Evolutionary conservation across 345 rosid species (phyloP).

Genomic region (Microcos paniculata): DNA sequence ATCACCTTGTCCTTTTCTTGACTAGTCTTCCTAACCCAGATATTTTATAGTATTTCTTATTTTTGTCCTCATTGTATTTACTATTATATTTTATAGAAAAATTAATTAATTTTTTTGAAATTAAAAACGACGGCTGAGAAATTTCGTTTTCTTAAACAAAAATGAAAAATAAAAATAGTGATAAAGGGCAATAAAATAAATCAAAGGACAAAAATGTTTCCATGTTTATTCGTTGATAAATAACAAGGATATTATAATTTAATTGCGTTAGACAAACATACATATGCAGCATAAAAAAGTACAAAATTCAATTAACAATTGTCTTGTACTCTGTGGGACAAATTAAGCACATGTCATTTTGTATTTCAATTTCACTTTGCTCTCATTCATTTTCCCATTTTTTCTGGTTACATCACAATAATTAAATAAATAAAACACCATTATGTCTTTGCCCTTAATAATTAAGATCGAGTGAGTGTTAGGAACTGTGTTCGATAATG

Average conservation of each 20-base stretch:
- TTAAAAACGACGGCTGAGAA: not conserved
- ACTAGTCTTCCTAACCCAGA: not conserved
- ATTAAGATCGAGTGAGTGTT: not conserved
- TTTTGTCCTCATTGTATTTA: not conserved
- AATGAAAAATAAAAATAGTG: not conserved
- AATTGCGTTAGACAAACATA: no score
- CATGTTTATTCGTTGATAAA: not conserved
- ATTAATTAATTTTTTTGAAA: not conserved
- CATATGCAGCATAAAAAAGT: no score
- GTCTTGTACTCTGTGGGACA: not conserved
- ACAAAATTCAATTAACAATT: not conserved
- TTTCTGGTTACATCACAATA: not conserved
- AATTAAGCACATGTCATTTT: not conserved
- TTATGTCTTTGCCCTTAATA: not conserved
- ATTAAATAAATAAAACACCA: not conserved
- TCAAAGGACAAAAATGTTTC: no score
- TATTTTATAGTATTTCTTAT: constrained; percentile 2
- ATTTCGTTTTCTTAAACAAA: not conserved
- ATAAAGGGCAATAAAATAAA: no score
- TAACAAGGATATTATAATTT: not conserved
- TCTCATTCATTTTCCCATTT: not conserved
- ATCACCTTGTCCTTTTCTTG: constrained; percentile 10
- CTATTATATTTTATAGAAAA: no score
- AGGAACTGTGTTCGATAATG: not conserved
- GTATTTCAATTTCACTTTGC: not conserved